Evolutionary conservation across 768 basidiomycete genomes (phyloP).

Genomic region (Royoungia palumana): DNA sequence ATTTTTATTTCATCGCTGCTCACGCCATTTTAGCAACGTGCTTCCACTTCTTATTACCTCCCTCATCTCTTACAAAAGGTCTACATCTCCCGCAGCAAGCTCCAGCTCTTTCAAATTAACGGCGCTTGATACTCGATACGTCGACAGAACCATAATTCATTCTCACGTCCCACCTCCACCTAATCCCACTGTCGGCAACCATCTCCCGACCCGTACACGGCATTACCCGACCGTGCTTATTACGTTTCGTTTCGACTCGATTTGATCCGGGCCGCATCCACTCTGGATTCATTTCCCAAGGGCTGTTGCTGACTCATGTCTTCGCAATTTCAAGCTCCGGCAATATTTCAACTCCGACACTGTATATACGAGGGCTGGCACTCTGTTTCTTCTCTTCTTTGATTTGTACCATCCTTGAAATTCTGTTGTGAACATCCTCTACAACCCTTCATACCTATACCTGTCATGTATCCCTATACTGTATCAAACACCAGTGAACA

Average conservation of each 20-base stretch:
- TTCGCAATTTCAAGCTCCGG: slow-evolving; percentile 17
- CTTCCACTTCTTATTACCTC: slow-evolving; percentile 5
- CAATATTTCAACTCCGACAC: slow-evolving; percentile 11
- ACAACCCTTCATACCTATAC: no score
- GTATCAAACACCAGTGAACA: neutral
- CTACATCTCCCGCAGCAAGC: neutral
- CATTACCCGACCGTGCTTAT: neutral
- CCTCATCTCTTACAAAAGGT: neutral
- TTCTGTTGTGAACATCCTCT: neutral
- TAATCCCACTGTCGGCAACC: neutral
- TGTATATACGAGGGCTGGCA: slow-evolving; percentile 7
- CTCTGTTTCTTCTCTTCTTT: neutral
- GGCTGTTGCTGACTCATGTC: slow-evolving; percentile 8
- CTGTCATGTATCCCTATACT: slow-evolving; percentile 3
- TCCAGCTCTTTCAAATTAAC: slow-evolving; percentile 25
- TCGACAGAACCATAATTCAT: slow-evolving; percentile 16
- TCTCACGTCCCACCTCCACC: slow-evolving; percentile 9
- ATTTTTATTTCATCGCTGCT: slow-evolving; percentile 8
- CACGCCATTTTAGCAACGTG: slow-evolving; percentile 13
- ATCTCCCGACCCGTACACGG: neutral
- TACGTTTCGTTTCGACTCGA: neutral
- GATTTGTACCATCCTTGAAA: no score
- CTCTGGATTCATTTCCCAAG: no score
- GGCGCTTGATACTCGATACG: neutral
- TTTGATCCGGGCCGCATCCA: no score